Evolutionary conservation across 78 protist species (phyloP), one percentile per base, ranked within the genome.

Genomic region (Tieghemostelium lacteum): DNA sequence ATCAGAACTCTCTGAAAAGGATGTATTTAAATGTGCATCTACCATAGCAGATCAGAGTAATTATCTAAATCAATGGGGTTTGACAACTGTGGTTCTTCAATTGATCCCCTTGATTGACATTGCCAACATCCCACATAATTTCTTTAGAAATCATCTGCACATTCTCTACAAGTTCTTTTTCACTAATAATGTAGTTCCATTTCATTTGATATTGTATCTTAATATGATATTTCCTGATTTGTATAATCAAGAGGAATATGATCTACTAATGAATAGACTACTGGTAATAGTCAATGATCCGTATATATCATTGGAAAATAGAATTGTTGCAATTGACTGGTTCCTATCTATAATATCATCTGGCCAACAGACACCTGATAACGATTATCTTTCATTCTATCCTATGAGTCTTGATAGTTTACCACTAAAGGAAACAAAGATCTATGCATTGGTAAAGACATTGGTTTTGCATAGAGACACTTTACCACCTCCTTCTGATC

Each of bases 301-400:
- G 29, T 69, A 26, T 60, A 69, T 40, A 42, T 69, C 91, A 69
- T 57, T 55, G 24, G 91, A 83, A 33, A 36, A 66, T 60, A 83
- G 91, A 69, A 42, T 83, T 6, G 42, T 83, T 17, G 78, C 91
- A 42, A 83, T 83, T 20, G 91, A 83, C 58, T 83, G 91, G 91
- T 69, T 83, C 17, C 26, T 83, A 29, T 60, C 67, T n/a, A 40
- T 83, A 39, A n/a, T n/a, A n/a, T n/a, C n/a, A n/a, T n/a, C n/a
- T n/a, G n/a, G n/a, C n/a, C n/a, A n/a, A n/a, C n/a, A n/a, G n/a
- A n/a, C n/a, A n/a, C n/a, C n/a, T n/a, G n/a, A n/a, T n/a, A 6
- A 45, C 52, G 52, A 45, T 52, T 72, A 72, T 55, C 49, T 2
- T 19, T 66, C 66, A 33, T 83, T 83, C 57, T 83, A 83, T 69